Evolutionary conservation across 805 yeast species (phyloP).

Genomic region (Yarrowia sp.): DNA sequence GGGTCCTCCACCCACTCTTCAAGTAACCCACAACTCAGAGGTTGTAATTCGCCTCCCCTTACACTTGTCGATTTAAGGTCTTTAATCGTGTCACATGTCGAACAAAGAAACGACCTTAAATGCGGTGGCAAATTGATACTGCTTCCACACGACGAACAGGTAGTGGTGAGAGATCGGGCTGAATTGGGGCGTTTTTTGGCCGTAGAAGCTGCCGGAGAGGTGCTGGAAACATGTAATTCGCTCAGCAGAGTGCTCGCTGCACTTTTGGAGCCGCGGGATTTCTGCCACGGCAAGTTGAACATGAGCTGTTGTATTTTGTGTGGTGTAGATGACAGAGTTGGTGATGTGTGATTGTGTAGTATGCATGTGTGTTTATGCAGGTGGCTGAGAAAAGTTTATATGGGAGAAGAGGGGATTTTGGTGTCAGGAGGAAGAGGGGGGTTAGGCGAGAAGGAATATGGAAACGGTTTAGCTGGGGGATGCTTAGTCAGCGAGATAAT

Average conservation of each 20-base stretch:
- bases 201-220: background rate
- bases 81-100: conserved; percentile 2
- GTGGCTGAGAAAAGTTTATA: background rate
- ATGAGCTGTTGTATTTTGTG: background rate
- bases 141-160: conserved; percentile 12
- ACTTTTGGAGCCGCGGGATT: conserved; percentile 11
- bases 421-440: background rate
- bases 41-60: background rate
- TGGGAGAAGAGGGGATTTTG: background rate
- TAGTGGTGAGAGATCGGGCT: background rate
- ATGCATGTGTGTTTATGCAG: background rate
- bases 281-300: conserved; percentile 26
- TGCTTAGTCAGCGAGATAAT: too few relatives aligned
- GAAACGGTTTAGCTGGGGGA: too few relatives aligned
- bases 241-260: background rate
- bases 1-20: background rate
- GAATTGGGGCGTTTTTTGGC: background rate
- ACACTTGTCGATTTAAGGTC: conserved; percentile 6
- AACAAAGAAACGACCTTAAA: conserved; percentile 1
- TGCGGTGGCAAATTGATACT: background rate
- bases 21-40: background rate
- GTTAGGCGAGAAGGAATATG: background rate
- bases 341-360: conserved; percentile 2
- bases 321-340: background rate
- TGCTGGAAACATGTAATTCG: conserved; percentile 9